Conservation (phyloP, 768 basidiomycete genomes). For the Baorangia bicolor region DNA sequence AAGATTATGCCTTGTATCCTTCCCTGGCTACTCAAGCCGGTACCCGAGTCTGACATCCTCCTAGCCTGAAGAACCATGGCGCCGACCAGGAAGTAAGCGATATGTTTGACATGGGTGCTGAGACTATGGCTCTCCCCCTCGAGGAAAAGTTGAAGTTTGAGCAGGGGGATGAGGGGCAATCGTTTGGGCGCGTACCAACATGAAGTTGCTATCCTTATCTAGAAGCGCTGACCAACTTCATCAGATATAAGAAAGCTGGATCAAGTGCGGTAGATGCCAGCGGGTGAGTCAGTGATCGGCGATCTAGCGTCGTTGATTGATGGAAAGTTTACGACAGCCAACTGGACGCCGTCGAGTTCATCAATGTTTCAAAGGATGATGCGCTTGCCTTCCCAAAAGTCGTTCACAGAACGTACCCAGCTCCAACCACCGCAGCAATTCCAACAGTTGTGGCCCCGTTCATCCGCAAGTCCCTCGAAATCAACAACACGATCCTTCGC, state of each 20-base stretch:
- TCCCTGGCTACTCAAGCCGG: not conserved
- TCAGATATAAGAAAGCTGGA: constrained; percentile 60
- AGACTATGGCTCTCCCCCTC: constrained; percentile 39
- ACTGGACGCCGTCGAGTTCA: constrained; percentile 58
- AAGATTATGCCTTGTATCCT: not conserved
- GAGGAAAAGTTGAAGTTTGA: constrained; percentile 45
- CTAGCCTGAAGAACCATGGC: constrained; percentile 45
- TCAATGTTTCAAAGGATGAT: constrained; percentile 71
- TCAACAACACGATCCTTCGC: constrained; percentile 52
- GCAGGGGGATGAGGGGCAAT: constrained; percentile 41
- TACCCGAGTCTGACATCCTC: not conserved
- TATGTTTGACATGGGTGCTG: constrained; percentile 45
- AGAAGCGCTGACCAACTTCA: not conserved
- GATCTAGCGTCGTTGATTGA: not conserved
- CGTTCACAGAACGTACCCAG: constrained; percentile 57
- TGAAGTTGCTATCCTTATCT: not conserved
- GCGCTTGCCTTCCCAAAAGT: constrained; percentile 56
- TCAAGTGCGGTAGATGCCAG: constrained; percentile 60
- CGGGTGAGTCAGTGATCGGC: constrained; percentile 33
- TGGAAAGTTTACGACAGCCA: not conserved
- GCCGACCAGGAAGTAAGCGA: constrained; percentile 34
- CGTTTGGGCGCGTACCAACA: constrained; percentile 33
- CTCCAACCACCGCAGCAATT: constrained; percentile 51
- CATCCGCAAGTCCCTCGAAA: constrained; percentile 52
- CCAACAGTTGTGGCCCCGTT: constrained; percentile 51